Percentiles rank a stretch among this genome's conserved stretches.
Conservation (phyloP, 192 early-diverging fungal genomes). For the Paraglomus brasilianum region DNA sequence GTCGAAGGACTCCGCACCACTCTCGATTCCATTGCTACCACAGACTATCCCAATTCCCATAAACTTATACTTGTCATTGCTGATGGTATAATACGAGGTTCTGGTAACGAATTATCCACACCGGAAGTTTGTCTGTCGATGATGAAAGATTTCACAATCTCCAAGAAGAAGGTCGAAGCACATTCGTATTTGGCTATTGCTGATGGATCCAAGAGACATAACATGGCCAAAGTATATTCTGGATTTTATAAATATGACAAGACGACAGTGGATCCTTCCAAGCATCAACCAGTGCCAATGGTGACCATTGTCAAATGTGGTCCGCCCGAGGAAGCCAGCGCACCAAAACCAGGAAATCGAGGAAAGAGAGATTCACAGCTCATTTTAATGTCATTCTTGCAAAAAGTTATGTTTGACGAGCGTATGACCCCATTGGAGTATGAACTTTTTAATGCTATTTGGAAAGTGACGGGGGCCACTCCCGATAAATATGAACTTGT, state of each 20-base stretch:
- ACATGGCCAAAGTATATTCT: constrained; percentile 90
- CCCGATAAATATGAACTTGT: constrained; percentile 77
- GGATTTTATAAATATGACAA: constrained; percentile 81
- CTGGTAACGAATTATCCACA: constrained; percentile 73
- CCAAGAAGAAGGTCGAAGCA: constrained; percentile 62
- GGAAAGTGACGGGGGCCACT: constrained; percentile 67
- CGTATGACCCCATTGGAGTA: constrained; percentile 83
- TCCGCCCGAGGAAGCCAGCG: constrained; percentile 55
- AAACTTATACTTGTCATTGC: constrained; percentile 78
- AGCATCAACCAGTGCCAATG: constrained; percentile 68
- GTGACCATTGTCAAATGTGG: constrained; percentile 74
- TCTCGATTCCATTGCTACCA: constrained; percentile 74
- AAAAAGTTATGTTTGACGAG: constrained; percentile 87
- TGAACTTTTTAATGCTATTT: constrained; percentile 77
- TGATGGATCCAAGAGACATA: constrained; percentile 88
- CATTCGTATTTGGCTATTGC: constrained; percentile 89
- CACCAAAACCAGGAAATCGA: constrained; percentile 77
- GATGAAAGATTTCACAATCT: constrained; percentile 69
- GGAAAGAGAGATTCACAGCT: constrained; percentile 98
- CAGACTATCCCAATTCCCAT: constrained; percentile 74
- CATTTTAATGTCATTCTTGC: constrained; percentile 92
- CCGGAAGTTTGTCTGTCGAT: constrained; percentile 76
- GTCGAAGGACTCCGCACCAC: constrained; percentile 69
- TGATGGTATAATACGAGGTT: constrained; percentile 78
- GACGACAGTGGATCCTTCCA: constrained; percentile 50